Base-by-base conservation (phyloP, 2,329 filamentous ascomycete genomes). In the Aspergillus piperis region DNA sequence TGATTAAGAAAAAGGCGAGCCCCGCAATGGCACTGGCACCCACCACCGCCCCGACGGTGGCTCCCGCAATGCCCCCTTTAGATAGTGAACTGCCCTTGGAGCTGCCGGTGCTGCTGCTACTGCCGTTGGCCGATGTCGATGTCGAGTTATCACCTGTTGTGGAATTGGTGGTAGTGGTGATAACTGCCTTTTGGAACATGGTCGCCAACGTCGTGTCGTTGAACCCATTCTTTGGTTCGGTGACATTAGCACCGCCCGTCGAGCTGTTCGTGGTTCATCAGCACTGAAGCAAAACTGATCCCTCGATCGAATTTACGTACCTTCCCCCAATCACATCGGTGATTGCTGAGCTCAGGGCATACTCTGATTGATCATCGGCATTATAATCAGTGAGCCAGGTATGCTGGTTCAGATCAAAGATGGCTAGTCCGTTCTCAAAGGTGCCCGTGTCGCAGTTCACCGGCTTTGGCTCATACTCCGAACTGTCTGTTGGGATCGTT, bases 201-300 rank as follows among this genome's bases (percentile, higher is more conserved):
- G 47, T 49, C 10, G 47, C 47, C 13, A 49, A n/a, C 8, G 47
- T 13, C 6, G 47, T 58, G 54, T 47, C 49, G 42, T 49, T 57
- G 42, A 57, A 57, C 3, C 54, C 54, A 27, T 57, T 19, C 30
- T 38, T n/a, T 6, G 58, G 58, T 30, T 55, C n/a, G 52, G 44
- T 30, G 11, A 60, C 7, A 11, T 53, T 60, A 11, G 58, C 58
- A 8, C 58, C 58, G 13, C 58, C 58, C 8, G 58, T 56, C n/a
- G 25, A 36, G 42, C 52, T 60, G 15, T 25, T 36, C 0, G 32
- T 36, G 32, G 8, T 5, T 13, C 10, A 36, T 42, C 30, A 56
- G n/a, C n/a, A 30, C 27, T 10, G 8, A 3, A 27, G 17, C 1
- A 19, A 19, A 6, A 19, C 42, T 8, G 3, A 27, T 27, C 25